Percentiles rank a stretch among this genome's conserved stretches.
phyloP scores from a whole-genome alignment of 331 rosid genomes.

The Prunus yedoensis region DNA sequence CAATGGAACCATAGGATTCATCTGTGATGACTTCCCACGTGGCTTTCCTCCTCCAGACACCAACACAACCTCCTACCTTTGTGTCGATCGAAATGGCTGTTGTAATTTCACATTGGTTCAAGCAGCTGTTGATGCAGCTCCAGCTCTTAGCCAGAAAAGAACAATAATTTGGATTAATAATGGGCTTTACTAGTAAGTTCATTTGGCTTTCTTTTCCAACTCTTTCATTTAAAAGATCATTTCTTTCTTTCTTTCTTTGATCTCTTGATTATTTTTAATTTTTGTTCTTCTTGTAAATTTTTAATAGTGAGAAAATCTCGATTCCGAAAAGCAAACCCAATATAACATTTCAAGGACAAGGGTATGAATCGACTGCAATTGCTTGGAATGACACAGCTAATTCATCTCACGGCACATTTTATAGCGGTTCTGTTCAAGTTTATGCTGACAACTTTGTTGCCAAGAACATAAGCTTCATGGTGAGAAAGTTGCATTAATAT shows the following conservation, averaged over 20 bases:
- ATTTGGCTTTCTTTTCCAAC: neutral
- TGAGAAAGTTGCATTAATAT: slow-evolving; percentile 18
- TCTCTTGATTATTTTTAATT: neutral
- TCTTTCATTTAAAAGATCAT: neutral
- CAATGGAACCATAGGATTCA: slow-evolving; percentile 7
- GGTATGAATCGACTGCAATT: slow-evolving; percentile 63
- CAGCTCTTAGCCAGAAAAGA: slow-evolving; percentile 47
- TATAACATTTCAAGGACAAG: slow-evolving; percentile 90
- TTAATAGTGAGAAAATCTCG: slow-evolving; percentile 66
- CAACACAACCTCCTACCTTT: slow-evolving; percentile 51
- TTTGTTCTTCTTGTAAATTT: neutral
- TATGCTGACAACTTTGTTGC: slow-evolving; percentile 80
- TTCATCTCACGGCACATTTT: slow-evolving; percentile 79
- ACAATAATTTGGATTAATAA: slow-evolving; percentile 69
- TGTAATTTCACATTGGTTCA: slow-evolving; percentile 87
- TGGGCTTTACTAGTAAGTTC: slow-evolving; percentile 76
- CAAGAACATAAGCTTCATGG: slow-evolving; percentile 94
- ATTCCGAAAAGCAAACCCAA: slow-evolving; percentile 58
- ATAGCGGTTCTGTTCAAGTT: slow-evolving; percentile 83
- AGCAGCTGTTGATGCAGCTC: slow-evolving; percentile 77
- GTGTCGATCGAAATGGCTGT: slow-evolving; percentile 82
- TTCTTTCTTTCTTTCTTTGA: neutral
- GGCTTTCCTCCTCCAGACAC: slow-evolving; percentile 60
- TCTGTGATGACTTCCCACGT: slow-evolving; percentile 64
- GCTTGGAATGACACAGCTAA: slow-evolving; percentile 84